Base-by-base conservation (phyloP, 768 basidiomycete species). In the Tulasnella sp. region DNA sequence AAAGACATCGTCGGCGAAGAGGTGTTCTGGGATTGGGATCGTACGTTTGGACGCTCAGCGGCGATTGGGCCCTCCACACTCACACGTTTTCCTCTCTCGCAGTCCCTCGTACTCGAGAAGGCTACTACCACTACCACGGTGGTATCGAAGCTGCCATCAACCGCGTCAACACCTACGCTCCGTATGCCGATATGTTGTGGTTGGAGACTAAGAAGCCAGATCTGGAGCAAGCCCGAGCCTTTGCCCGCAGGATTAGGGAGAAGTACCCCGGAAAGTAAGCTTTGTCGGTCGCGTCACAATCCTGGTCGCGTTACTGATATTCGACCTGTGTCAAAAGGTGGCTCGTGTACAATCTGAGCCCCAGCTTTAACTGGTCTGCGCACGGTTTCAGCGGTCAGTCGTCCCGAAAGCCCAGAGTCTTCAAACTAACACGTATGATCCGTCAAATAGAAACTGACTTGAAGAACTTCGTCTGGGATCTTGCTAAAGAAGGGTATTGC, bases 311-410 rank as follows among this genome's bases (percentile, higher is more conserved):
- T 29, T 71, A 2, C 11, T 55, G 32, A 61, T 29, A 26, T 46
- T 37, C n/a, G 40, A 20, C 29, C 70, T 51, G 69, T 32, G 39
- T 37, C 74, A n/a, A 76, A 78, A 93, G 91, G 82, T 91, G 90
- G 90, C 89, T 98, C 81, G 95, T 97, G 29, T 98, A 96, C 83
- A 98, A 97, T 83, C 85, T 98, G 78, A 95, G 94, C 81, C 96
- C 95, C 5, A 94, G 93, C 82, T 97, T 97, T 86, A 95, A 96
- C 83, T 97, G 95, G 95, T 86, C 89, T n/a, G 88, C 87, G 35
- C 90, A 92, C 81, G 94, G 94, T 18, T 96, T 93, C 84, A 88
- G 88, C 67, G 81, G 82, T 74, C 42, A 37, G 61, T 74, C 3
- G 29, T 39, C 46, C 89, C 70, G 1, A 61, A 48, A 26, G 40